A percentile compares a stretch with the other conserved stretches of the same genome.
Evolutionary conservation across 2,329 filamentous ascomycete genomes (phyloP).

Genomic region (Hymenoscyphus infarciens): DNA sequence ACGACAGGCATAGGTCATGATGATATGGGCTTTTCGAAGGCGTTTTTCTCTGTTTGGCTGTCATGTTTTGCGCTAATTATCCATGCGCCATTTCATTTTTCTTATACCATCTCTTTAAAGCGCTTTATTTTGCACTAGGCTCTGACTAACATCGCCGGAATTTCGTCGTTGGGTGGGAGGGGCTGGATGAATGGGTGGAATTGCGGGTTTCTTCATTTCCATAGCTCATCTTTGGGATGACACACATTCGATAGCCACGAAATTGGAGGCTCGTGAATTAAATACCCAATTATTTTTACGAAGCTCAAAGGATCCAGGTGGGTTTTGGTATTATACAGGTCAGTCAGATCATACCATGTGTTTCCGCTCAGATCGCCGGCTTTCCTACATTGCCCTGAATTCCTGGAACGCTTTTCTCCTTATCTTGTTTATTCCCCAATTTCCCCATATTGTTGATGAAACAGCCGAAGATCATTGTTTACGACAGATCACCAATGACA

Average conservation of each 20-base stretch:
- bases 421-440: neutral
- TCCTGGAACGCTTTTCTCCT: neutral
- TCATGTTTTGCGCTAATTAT: constrained; percentile 12
- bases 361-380: neutral
- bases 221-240: neutral
- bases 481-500: neutral
- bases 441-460: neutral
- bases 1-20: neutral
- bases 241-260: neutral
- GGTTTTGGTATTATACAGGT: neutral
- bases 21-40: constrained; percentile 14
- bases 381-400: neutral
- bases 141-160: neutral
- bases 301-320: neutral
- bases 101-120: constrained; percentile 14
- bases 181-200: neutral
- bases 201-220: neutral
- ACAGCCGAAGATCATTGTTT: neutral
- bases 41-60: constrained; percentile 10
- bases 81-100: constrained; percentile 6
- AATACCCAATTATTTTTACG: neutral
- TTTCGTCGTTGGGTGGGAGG: neutral
- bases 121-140: constrained; percentile 7
- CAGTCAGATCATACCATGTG: neutral
- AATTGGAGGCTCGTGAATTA: neutral